Evolutionary conservation across 305 asterid genomes (phyloP).

Genomic region (Caryopteris hybrid): DNA sequence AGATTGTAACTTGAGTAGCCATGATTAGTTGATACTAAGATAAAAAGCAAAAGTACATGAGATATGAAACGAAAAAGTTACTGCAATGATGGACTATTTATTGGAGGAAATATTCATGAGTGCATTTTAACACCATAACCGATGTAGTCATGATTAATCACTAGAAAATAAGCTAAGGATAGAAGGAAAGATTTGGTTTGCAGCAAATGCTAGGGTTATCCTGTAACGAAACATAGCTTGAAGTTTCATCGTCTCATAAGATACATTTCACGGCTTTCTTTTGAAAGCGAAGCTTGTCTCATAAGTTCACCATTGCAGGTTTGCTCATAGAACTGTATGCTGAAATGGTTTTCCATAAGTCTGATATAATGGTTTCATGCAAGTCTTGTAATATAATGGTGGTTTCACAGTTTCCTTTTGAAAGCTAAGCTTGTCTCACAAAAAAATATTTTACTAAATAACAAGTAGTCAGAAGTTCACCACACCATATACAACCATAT

Average conservation of each 20-base stretch:
- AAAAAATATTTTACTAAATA: too few species aligned
- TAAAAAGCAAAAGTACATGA: neutral
- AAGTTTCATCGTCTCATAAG: neutral
- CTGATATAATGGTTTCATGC: too few species aligned
- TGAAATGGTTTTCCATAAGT: neutral
- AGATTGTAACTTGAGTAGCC: neutral
- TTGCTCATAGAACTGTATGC: neutral
- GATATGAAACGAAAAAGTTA: neutral
- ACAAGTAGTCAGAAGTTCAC: too few species aligned
- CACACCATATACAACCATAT: neutral
- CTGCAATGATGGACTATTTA: neutral
- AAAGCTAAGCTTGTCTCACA: too few species aligned
- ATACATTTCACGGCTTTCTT: neutral
- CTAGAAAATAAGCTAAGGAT: neutral
- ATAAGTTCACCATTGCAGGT: neutral
- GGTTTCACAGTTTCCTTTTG: neutral
- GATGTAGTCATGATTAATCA: neutral
- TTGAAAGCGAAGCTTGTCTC: too few species aligned
- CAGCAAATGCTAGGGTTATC: neutral
- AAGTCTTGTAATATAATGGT: too few species aligned
- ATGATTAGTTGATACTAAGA: neutral
- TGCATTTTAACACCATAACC: neutral
- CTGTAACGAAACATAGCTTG: neutral
- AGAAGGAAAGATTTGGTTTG: neutral
- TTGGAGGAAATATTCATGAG: neutral